phyloP scores from a whole-genome alignment of 768 basidiomycete genomes.

The Candolleomyces efflorescens region DNA sequence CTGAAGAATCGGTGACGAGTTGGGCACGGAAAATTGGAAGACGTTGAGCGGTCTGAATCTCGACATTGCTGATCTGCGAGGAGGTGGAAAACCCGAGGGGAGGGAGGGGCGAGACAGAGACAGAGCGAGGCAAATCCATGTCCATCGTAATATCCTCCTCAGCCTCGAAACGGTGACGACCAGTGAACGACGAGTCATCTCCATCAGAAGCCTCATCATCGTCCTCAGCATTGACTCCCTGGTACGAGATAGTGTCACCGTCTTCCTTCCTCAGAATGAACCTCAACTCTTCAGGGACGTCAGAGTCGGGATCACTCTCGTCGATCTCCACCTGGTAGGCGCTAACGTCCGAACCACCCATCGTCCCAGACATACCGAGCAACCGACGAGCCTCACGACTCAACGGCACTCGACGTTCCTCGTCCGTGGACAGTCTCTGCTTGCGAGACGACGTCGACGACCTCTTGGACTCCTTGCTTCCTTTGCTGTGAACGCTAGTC shows the following conservation, averaged over 20 bases:
- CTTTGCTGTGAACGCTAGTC: not conserved
- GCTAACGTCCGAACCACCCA: constrained; percentile 56
- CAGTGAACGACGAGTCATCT: constrained; percentile 2
- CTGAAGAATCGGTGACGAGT: not conserved
- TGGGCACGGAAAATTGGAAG: constrained; percentile 15
- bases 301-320: constrained; percentile 64
- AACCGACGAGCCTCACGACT: constrained; percentile 45
- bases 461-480: not conserved
- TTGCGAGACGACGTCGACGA: not conserved
- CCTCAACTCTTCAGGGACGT: constrained; percentile 78
- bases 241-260: constrained; percentile 8
- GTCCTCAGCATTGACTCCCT: not conserved
- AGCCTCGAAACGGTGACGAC: not conserved
- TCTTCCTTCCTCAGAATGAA: constrained; percentile 44
- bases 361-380: constrained; percentile 63
- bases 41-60: not conserved
- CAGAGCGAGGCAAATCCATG: not conserved
- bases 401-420: not conserved
- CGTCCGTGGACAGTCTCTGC: not conserved
- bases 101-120: not conserved
- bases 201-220: constrained; percentile 1
- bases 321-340: constrained; percentile 43
- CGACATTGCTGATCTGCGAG: not conserved
- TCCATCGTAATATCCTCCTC: constrained; percentile 3
- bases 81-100: not conserved